These are phyloP conservation scores for Trichoderma koningiopsis DNA, from an alignment of 2,329 filamentous ascomycete species.

Conservation along the genomic window DNA sequence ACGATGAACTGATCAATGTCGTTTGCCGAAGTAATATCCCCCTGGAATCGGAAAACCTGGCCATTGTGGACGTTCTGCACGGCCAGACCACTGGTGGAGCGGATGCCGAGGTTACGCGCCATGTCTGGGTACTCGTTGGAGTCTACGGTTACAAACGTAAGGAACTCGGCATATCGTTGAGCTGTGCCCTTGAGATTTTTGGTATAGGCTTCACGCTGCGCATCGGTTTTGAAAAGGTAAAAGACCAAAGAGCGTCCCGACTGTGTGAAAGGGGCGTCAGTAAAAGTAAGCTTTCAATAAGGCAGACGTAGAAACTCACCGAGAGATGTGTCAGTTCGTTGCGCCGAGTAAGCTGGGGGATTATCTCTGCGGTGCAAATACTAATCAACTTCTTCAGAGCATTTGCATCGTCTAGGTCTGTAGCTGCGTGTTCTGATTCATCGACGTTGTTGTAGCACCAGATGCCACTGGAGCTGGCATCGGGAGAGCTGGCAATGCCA, in stretches of 20 bases:
- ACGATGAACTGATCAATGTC: slow-evolving; percentile 47
- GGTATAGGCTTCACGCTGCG: slow-evolving; percentile 42
- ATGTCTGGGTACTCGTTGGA: slow-evolving; percentile 49
- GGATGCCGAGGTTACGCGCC: slow-evolving; percentile 42
- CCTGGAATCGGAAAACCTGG: slow-evolving; percentile 44
- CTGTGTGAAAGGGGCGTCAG: slow-evolving; percentile 32
- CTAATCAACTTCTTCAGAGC: slow-evolving; percentile 44
- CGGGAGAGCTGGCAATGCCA: slow-evolving; percentile 32
- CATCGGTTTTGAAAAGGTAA: slow-evolving; percentile 33
- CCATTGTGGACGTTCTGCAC: slow-evolving; percentile 50
- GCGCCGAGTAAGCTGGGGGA: slow-evolving; percentile 48
- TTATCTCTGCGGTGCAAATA: slow-evolving; percentile 43
- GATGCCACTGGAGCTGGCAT: slow-evolving; percentile 26
- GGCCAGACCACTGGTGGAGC: slow-evolving; percentile 38
- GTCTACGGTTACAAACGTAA: slow-evolving; percentile 53
- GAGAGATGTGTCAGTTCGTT: slow-evolving; percentile 48
- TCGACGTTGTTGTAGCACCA: slow-evolving; percentile 48
- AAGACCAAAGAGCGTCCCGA: slow-evolving; percentile 44
- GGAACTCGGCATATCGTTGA: slow-evolving; percentile 49
- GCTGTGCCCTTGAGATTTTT: slow-evolving; percentile 44
- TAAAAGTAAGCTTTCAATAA: not conserved
- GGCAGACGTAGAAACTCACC: slow-evolving; percentile 31
- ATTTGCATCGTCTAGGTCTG: slow-evolving; percentile 38
- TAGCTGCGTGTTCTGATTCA: slow-evolving; percentile 37
- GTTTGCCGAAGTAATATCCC: slow-evolving; percentile 36